phyloP scores from a whole-genome alignment of 2,329 filamentous ascomycete genomes.

The Cryphonectria nitschkei region DNA sequence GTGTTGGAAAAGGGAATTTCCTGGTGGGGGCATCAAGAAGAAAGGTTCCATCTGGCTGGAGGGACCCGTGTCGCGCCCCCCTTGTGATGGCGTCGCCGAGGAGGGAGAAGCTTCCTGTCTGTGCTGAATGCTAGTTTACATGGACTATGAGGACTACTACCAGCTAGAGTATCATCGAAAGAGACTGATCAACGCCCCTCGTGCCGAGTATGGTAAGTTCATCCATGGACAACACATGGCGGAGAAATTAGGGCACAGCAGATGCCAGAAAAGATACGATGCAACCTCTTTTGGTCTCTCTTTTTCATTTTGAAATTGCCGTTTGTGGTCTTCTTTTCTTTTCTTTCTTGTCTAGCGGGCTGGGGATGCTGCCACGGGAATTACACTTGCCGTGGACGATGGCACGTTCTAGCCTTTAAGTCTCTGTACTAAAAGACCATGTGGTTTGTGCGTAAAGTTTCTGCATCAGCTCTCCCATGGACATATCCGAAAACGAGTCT shows the following conservation, averaged over 20 bases:
- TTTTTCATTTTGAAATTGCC: background rate
- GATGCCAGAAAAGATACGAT: background rate
- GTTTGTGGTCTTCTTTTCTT: background rate
- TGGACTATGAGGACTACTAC: no score
- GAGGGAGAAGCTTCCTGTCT: background rate
- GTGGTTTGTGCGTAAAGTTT: background rate
- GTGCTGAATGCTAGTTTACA: background rate
- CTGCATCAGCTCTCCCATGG: background rate
- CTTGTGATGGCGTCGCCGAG: background rate
- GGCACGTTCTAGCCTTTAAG: background rate
- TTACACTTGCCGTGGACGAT: background rate
- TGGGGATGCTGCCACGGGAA: background rate
- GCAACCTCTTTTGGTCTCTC: background rate
- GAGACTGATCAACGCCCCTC: no score
- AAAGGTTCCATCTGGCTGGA: background rate
- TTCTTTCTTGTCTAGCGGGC: background rate
- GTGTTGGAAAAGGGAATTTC: background rate
- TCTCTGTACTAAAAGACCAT: background rate
- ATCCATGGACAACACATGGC: no score
- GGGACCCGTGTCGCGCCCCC: no score
- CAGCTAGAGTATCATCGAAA: no score
- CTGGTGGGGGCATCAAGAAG: background rate
- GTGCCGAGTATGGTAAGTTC: no score
- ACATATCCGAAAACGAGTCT: background rate
- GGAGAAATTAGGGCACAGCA: background rate